Evolutionary conservation across 805 yeast genomes (phyloP).

Genomic region (Ogataea minuta): DNA sequence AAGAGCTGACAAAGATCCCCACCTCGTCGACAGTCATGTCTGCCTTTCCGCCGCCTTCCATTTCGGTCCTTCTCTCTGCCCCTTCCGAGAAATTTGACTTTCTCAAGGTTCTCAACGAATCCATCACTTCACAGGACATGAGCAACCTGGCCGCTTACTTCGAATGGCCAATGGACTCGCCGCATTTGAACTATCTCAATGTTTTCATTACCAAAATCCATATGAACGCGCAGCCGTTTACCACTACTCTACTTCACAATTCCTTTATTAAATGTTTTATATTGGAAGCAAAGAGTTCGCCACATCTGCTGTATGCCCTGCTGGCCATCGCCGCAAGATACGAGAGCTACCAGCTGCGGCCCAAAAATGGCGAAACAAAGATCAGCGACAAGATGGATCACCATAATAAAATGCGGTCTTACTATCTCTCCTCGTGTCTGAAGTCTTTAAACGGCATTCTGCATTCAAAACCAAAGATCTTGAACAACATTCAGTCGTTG

Average conservation of each 20-base stretch:
- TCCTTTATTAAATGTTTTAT: constrained; percentile 34
- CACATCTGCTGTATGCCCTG: constrained; percentile 66
- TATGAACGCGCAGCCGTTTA: constrained; percentile 35
- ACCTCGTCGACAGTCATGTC: constrained; percentile 3
- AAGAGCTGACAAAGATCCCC: neutral
- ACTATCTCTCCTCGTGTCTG: constrained; percentile 64
- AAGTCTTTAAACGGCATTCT: constrained; percentile 54
- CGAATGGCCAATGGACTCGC: constrained; percentile 31
- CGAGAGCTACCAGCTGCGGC: constrained; percentile 33
- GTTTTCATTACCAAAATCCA: constrained; percentile 36
- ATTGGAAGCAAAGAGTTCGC: constrained; percentile 42
- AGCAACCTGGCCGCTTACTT: constrained; percentile 31
- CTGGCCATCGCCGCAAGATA: constrained; percentile 71
- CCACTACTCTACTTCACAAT: constrained; percentile 34
- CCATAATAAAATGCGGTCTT: constrained; percentile 60
- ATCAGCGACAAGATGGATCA: constrained; percentile 22
- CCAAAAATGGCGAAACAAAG: constrained; percentile 14
- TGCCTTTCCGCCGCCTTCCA: constrained; percentile 29
- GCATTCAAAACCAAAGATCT: constrained; percentile 39
- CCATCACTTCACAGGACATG: constrained; percentile 28
- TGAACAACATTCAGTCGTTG: constrained; percentile 64
- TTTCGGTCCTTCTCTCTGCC: constrained; percentile 12
- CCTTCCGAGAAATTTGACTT: constrained; percentile 28
- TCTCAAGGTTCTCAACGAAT: constrained; percentile 27
- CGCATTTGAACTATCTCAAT: constrained; percentile 34